Conservation (phyloP, 176 grass and related monocot genomes). For the Pontederia paniculata region DNA sequence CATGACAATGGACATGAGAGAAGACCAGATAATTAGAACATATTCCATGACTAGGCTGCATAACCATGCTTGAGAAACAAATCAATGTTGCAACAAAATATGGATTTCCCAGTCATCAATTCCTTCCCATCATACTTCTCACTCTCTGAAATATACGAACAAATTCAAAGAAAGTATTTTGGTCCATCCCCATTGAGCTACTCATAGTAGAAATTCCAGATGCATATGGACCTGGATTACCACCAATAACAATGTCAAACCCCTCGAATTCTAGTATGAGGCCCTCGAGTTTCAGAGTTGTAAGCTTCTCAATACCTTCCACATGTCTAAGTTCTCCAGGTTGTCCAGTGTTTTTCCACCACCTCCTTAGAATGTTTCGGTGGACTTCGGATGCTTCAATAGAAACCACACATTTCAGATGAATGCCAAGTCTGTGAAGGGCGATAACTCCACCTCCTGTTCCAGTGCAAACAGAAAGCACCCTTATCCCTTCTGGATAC, state of each 20-base stretch:
- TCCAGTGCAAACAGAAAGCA: conserved; percentile 66
- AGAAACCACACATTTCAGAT: conserved; percentile 55
- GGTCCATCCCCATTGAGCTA: conserved; percentile 55
- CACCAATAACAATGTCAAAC: conserved; percentile 64
- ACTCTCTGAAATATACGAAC: conserved; percentile 53
- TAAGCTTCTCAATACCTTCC: conserved; percentile 37
- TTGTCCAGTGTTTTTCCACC: conserved; percentile 59
- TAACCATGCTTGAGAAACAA: no score
- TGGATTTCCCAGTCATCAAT: conserved; percentile 5
- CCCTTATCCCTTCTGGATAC: conserved; percentile 44
- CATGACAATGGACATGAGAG: no score
- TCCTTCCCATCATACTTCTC: conserved; percentile 33
- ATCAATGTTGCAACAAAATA: background rate
- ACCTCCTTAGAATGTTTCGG: conserved; percentile 55
- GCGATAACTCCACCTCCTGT: conserved; percentile 63
- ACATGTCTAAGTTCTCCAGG: conserved; percentile 46
- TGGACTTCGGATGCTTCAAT: conserved; percentile 61
- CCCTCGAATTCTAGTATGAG: conserved; percentile 47
- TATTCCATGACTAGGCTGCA: no score
- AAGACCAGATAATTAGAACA: no score
- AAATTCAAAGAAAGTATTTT: conserved; percentile 42
- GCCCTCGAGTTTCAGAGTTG: conserved; percentile 23
- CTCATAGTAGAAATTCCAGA: conserved; percentile 34
- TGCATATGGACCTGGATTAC: conserved; percentile 21
- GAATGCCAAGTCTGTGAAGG: conserved; percentile 54